Percentiles rank a stretch among this genome's conserved stretches.
Conservation (phyloP, 2,329 filamentous ascomycete genomes). For the Beauveria scarabaeidicola region DNA sequence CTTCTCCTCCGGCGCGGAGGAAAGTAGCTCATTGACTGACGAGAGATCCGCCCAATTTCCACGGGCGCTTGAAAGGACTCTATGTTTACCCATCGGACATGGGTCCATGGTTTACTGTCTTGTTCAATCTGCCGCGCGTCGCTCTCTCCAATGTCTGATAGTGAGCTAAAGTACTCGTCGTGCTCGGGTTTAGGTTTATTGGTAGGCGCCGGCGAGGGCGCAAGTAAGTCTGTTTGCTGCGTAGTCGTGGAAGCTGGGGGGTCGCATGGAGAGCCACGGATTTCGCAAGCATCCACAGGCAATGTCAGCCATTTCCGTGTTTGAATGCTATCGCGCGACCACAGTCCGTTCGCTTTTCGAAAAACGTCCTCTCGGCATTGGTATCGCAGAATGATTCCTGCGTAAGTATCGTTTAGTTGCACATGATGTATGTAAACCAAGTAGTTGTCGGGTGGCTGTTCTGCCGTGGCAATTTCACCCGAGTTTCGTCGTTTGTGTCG, state of each 20-base stretch:
- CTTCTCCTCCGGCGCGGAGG: slow-evolving; percentile 87
- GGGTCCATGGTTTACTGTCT: slow-evolving; percentile 68
- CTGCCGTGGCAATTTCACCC: slow-evolving; percentile 45
- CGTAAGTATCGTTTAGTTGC: slow-evolving; percentile 73
- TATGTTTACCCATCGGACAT: slow-evolving; percentile 82
- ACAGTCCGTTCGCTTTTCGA: slow-evolving; percentile 82
- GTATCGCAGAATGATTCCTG: slow-evolving; percentile 83
- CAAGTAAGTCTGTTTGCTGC: slow-evolving; percentile 42
- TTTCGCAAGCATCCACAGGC: slow-evolving; percentile 80
- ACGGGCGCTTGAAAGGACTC: slow-evolving; percentile 61
- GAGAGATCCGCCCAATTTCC: slow-evolving; percentile 77
- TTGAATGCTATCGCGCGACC: slow-evolving; percentile 89
- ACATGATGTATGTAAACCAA: slow-evolving; percentile 89
- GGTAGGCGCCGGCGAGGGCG: slow-evolving; percentile 34
- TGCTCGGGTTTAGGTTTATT: slow-evolving; percentile 22
- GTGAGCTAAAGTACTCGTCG: slow-evolving; percentile 34
- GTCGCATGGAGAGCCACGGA: slow-evolving; percentile 66
- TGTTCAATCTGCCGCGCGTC: slow-evolving; percentile 22
- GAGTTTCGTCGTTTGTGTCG: slow-evolving; percentile 60
- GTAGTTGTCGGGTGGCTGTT: slow-evolving; percentile 61
- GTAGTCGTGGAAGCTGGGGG: slow-evolving; percentile 34
- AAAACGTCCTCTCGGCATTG: slow-evolving; percentile 77
- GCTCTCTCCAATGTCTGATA: slow-evolving; percentile 22
- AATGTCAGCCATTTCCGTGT: slow-evolving; percentile 71
- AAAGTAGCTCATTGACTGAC: slow-evolving; percentile 80